Base-by-base conservation (phyloP, 768 basidiomycete genomes). In the Pilatotrama ljubarskyi region DNA sequence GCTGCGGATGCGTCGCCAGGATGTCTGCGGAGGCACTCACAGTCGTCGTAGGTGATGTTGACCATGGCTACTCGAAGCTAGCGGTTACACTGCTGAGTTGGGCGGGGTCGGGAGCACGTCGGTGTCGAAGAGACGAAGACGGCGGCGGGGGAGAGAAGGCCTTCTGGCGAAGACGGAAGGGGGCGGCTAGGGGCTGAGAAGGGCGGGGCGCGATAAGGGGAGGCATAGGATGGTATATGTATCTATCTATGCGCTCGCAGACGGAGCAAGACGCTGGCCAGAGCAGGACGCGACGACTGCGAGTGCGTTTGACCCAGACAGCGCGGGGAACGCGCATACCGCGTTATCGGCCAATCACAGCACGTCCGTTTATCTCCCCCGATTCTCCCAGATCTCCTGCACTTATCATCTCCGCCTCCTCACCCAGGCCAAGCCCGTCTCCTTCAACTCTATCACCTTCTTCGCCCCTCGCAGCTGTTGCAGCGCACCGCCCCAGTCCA, bases 31-130 rank as follows among this genome's bases (percentile, higher is more conserved):
- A 15, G 25, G 41, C 24, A 64, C 77, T 62, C 25, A 78, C 79
- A 77, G 14, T 70, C 58, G 41, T 78, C 75, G 66, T 76, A 81
- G 48, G 77, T 77, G 25, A 70, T 73, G 68, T 81, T 80, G 62
- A 78, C 78, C 77, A 78, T 78, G 59, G 55, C 35, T 48, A 8
- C n/a, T 37, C 52, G 44, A 40, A 1, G 59, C 41, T 41, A 29
- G 54, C 38, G 40, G 43, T 29, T 17, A 43, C 50, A 26, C 53
- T 25, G 55, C 11, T 18, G 58, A 56, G 46, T 11, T 15, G 37
- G 46, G 51, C 47, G 51, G 20, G n/a, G 49, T 41, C 36, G 38
- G 38, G 48, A 43, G 25, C 26, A 43, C 25, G 51, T 55, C 41
- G 52, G 52, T 24, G 41, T 17, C 13, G 58, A 43, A 18, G 18